Percentiles rank a stretch among this genome's conserved stretches.
Evolutionary conservation across 345 rosid species (phyloP).

Genomic region (Citrus glauca): DNA sequence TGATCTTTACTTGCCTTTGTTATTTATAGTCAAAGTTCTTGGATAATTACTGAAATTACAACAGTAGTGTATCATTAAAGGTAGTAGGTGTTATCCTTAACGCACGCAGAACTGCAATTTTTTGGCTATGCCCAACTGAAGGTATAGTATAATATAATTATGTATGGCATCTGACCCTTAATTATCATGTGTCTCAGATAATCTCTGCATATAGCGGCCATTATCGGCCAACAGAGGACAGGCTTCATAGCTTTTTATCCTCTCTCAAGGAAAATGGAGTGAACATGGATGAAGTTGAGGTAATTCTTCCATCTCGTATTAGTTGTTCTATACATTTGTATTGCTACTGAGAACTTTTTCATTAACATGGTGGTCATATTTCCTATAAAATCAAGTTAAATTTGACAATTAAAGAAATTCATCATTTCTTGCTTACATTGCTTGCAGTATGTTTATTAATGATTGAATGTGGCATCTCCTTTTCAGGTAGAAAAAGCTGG

Average conservation of each 20-base stretch:
- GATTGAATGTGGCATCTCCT: background rate
- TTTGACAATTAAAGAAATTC: background rate
- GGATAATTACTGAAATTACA: background rate
- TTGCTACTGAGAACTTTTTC: background rate
- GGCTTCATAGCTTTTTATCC: slow-evolving; percentile 52
- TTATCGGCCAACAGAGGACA: slow-evolving; percentile 77
- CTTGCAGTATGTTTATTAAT: background rate
- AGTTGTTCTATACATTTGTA: background rate
- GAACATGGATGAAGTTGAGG: slow-evolving; percentile 64
- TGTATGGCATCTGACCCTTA: slow-evolving; percentile 1
- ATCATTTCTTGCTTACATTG: background rate
- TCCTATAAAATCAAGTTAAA: background rate
- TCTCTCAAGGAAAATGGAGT: slow-evolving; percentile 70
- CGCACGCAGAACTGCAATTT: background rate
- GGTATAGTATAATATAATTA: background rate
- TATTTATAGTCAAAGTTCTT: background rate
- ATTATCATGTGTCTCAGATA: slow-evolving; percentile 41
- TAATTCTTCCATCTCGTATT: slow-evolving; percentile 12
- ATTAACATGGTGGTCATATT: background rate
- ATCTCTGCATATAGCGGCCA: slow-evolving; percentile 93
- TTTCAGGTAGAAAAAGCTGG: slow-evolving; percentile 54
- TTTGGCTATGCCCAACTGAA: background rate
- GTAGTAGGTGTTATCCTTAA: background rate
- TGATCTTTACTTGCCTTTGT: background rate
- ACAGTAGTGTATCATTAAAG: background rate